Conservation (phyloP, 1,284 basidiomycete genomes). For the Boletus nobilissimus region DNA sequence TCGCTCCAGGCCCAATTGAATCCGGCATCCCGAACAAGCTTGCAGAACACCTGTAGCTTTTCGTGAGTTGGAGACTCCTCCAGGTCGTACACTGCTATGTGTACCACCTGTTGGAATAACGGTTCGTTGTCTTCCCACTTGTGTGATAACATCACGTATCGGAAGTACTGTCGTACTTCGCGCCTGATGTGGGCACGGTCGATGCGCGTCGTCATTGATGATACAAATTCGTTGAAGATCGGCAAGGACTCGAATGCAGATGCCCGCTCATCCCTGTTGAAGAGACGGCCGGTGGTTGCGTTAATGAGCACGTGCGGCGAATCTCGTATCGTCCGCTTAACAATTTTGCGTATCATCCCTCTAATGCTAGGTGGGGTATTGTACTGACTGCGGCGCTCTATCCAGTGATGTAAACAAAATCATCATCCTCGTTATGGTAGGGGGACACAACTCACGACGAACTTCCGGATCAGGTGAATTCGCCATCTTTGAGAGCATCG, state of each 20-base stretch:
- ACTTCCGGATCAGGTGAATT: not conserved
- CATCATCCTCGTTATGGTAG: no score
- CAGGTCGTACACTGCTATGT: not conserved
- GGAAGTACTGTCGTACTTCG: constrained; percentile 6
- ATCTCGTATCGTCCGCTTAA: not conserved
- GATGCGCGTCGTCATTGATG: not conserved
- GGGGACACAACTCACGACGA: not conserved
- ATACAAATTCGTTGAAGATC: not conserved
- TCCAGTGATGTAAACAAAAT: not conserved
- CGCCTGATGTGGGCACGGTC: not conserved
- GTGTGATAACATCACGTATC: constrained; percentile 4
- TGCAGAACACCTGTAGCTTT: constrained; percentile 7
- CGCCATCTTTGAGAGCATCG: not conserved
- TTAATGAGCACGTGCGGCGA: constrained; percentile 1
- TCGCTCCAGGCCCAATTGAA: constrained; percentile 6
- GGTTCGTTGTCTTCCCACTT: constrained; percentile 12
- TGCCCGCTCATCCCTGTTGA: not conserved
- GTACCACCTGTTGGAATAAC: not conserved
- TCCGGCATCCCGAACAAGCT: not conserved
- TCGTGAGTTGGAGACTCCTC: not conserved
- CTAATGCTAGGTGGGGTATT: not conserved
- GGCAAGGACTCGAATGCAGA: constrained; percentile 3
- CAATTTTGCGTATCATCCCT: not conserved
- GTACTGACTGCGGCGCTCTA: not conserved
- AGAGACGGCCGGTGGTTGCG: not conserved